A percentile compares a stretch with the other conserved stretches of the same genome.
Evolutionary conservation across 2,329 filamentous ascomycete species (phyloP).

Genomic region (Epichloe brachyelytri): DNA sequence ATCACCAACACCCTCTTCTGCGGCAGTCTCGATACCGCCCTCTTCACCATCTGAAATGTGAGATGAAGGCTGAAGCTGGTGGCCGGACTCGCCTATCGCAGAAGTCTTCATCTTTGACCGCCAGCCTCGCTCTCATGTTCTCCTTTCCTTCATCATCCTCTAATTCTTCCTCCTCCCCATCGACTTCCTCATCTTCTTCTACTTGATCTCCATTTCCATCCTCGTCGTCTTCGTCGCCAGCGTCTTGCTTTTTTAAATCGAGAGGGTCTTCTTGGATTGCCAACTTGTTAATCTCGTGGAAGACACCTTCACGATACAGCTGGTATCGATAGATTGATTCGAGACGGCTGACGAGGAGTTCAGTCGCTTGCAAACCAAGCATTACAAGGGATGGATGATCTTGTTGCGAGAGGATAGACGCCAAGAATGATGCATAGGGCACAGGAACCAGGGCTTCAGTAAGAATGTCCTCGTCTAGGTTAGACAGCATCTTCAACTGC

Average conservation of each 20-base stretch:
- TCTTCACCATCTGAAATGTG: constrained; percentile 6
- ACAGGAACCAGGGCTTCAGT: constrained; percentile 77
- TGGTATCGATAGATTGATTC: constrained; percentile 88
- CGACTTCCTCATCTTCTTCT: constrained; percentile 10
- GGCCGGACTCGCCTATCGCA: background rate
- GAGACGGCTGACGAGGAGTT: constrained; percentile 72
- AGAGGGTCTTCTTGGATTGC: constrained; percentile 35
- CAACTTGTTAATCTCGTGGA: constrained; percentile 77
- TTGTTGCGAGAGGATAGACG: constrained; percentile 88
- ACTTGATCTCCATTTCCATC: constrained; percentile 12
- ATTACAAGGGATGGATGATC: constrained; percentile 83
- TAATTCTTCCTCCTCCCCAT: background rate
- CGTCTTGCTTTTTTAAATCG: constrained; percentile 2
- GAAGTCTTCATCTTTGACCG: constrained; percentile 15
- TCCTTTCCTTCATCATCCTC: background rate
- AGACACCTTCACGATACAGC: constrained; percentile 92
- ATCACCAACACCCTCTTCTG: constrained; percentile 26
- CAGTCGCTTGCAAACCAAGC: constrained; percentile 76
- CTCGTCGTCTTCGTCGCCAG: constrained; percentile 9
- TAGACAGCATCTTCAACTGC: constrained; percentile 97
- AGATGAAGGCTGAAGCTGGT: background rate
- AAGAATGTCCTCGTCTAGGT: constrained; percentile 74
- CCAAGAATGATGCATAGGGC: constrained; percentile 89
- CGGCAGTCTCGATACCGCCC: constrained; percentile 13
- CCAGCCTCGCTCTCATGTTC: background rate